Evolutionary conservation across 2,329 filamentous ascomycete species (phyloP).

Genomic region (Pseudogymnoascus sp.): DNA sequence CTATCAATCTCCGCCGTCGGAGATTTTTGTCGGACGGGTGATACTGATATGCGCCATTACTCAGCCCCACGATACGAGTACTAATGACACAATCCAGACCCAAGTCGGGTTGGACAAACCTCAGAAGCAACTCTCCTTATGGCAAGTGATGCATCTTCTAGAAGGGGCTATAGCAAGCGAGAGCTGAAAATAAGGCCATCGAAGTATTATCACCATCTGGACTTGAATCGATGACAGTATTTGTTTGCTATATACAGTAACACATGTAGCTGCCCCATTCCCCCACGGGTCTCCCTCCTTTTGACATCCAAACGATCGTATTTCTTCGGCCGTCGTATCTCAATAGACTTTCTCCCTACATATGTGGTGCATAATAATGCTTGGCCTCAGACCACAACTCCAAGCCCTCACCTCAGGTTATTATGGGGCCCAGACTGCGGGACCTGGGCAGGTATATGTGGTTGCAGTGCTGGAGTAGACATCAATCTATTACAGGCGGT

Average conservation of each 20-base stretch:
- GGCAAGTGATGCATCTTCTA: neutral
- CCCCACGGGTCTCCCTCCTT: neutral
- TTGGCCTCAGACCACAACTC: neutral
- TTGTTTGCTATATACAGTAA: neutral
- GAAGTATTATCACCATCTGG: neutral
- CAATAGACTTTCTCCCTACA: neutral
- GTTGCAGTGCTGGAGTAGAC: constrained; percentile 39
- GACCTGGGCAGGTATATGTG: constrained; percentile 41
- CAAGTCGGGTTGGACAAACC: neutral
- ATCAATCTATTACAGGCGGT: constrained; percentile 33
- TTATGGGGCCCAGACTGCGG: constrained; percentile 35
- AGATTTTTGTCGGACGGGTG: neutral
- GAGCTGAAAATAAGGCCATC: neutral
- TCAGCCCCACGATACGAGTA: neutral
- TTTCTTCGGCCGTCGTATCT: neutral
- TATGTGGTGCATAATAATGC: neutral
- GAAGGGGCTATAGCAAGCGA: neutral
- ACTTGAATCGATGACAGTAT: neutral
- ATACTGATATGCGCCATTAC: neutral
- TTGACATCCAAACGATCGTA: neutral
- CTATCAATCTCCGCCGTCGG: neutral
- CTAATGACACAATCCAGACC: neutral
- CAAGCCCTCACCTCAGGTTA: neutral
- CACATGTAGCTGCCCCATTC: neutral
- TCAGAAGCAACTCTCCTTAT: neutral